A percentile compares a stretch with the other conserved stretches of the same genome.
Evolutionary conservation across 1,284 basidiomycete genomes (phyloP).

Genomic region (Meripilus lineatus): DNA sequence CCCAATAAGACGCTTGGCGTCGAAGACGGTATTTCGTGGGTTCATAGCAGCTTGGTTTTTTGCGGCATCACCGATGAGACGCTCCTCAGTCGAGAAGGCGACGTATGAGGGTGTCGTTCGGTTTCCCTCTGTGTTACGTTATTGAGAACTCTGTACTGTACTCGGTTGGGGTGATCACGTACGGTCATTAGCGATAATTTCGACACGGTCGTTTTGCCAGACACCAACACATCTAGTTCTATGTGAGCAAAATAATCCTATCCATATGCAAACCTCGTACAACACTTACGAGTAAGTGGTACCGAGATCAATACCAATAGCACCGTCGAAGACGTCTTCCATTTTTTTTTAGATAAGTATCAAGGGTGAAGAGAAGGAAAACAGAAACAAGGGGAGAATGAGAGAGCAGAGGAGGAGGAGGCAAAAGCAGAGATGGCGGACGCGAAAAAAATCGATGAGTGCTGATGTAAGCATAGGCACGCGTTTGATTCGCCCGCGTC

Average conservation of each 20-base stretch:
- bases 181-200: constrained; percentile 98
- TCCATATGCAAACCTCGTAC: constrained; percentile 4
- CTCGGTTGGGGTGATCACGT: constrained; percentile 28
- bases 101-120: constrained; percentile 99
- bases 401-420: constrained; percentile 20
- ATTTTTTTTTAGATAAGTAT: constrained; percentile 54
- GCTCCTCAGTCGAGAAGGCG: constrained; percentile 96
- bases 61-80: constrained; percentile 98
- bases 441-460: constrained; percentile 36
- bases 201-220: constrained; percentile 98
- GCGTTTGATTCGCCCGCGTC: constrained; percentile 22
- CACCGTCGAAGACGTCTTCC: constrained; percentile 95
- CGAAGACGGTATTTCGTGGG: constrained; percentile 93
- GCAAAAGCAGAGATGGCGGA: constrained; percentile 13
- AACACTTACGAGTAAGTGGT: constrained; percentile 82
- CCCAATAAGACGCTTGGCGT: constrained; percentile 96
- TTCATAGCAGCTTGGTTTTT: constrained; percentile 99
- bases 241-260: neutral
- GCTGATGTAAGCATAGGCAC: constrained; percentile 27
- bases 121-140: constrained; percentile 97
- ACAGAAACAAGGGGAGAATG: constrained; percentile 17
- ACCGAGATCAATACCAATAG: constrained; percentile 92
- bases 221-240: constrained; percentile 83
- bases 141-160: constrained; percentile 13
- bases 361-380: constrained; percentile 18